These are phyloP conservation scores for Phoma sp. DNA, from an alignment of 2,329 filamentous ascomycete genomes.

Conservation along the genomic window DNA sequence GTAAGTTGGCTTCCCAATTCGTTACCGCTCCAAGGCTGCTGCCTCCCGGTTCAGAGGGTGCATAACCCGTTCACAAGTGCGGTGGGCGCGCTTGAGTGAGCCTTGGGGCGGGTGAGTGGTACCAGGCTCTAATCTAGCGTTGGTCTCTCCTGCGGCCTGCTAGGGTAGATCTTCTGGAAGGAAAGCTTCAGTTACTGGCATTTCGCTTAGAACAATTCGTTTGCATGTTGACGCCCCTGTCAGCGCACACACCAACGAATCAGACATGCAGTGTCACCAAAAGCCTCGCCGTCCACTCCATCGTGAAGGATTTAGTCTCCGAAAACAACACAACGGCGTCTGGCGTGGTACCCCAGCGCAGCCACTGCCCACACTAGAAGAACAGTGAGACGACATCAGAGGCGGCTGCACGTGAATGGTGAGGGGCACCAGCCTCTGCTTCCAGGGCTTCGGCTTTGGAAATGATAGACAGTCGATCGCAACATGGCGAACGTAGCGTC, in stretches of 20 bases:
- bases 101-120: conserved; percentile 42
- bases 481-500: conserved; percentile 28
- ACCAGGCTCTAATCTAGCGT: conserved; percentile 38
- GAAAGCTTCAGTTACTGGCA: conserved; percentile 27
- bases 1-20: conserved; percentile 32
- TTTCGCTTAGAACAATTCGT: conserved; percentile 13
- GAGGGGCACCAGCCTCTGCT: conserved; percentile 17
- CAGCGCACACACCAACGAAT: conserved; percentile 8
- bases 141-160: conserved; percentile 34
- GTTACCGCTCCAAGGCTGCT: conserved; percentile 32
- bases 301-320: conserved; percentile 15
- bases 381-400: conserved; percentile 40
- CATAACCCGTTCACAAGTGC: conserved; percentile 47
- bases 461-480: conserved; percentile 37
- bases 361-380: conserved; percentile 16
- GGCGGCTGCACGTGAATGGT: conserved; percentile 33
- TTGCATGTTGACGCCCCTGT: conserved; percentile 12
- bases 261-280: conserved; percentile 16
- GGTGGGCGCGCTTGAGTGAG: conserved; percentile 43
- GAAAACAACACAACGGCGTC: conserved; percentile 8
- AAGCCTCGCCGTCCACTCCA: conserved; percentile 8
- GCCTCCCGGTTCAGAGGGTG: conserved; percentile 39
- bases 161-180: conserved; percentile 32
- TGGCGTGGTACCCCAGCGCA: conserved; percentile 14
- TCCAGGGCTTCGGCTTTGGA: conserved; percentile 31